Percentiles rank a stretch among this genome's conserved stretches.
phyloP scores from a whole-genome alignment of 1,284 basidiomycete species.

The Coniferiporia sulphurascens region DNA sequence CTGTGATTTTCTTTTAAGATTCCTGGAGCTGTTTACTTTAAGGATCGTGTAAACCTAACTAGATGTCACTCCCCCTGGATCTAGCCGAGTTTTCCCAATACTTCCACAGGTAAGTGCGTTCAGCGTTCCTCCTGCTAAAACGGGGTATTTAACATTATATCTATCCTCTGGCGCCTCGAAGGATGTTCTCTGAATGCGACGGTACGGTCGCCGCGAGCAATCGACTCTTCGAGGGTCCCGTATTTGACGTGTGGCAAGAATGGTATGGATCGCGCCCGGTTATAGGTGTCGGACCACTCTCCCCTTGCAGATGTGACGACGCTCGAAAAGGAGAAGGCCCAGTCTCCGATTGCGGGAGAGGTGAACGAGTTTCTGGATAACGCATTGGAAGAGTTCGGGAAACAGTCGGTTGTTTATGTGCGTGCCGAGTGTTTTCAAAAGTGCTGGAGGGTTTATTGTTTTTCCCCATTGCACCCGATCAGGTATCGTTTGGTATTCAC shows the following conservation, averaged over 20 bases:
- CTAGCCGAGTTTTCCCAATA: not conserved
- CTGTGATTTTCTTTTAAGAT: not conserved
- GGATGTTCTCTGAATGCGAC: slow-evolving; percentile 13
- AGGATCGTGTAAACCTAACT: no score
- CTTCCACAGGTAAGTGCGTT: slow-evolving; percentile 1
- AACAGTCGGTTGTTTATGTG: slow-evolving; percentile 16
- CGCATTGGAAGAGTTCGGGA: slow-evolving; percentile 8
- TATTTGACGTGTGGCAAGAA: slow-evolving; percentile 4
- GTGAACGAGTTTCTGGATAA: slow-evolving; percentile 9
- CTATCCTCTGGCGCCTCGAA: not conserved
- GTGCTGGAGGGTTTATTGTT: not conserved
- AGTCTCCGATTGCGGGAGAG: not conserved
- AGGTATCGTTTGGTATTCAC: slow-evolving; percentile 19
- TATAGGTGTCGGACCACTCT: slow-evolving; percentile 5
- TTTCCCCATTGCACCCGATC: not conserved
- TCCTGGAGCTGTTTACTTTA: no score
- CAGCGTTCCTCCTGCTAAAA: not conserved
- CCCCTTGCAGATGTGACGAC: not conserved
- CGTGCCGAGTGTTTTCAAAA: not conserved
- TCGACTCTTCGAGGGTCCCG: slow-evolving; percentile 1
- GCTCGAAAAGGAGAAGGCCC: not conserved
- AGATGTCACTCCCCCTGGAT: not conserved
- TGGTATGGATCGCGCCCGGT: not conserved
- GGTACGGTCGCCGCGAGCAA: slow-evolving; percentile 1
- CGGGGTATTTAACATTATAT: not conserved